Conservation (phyloP, 176 grass and related monocot genomes). For the Phragmites australis region DNA sequence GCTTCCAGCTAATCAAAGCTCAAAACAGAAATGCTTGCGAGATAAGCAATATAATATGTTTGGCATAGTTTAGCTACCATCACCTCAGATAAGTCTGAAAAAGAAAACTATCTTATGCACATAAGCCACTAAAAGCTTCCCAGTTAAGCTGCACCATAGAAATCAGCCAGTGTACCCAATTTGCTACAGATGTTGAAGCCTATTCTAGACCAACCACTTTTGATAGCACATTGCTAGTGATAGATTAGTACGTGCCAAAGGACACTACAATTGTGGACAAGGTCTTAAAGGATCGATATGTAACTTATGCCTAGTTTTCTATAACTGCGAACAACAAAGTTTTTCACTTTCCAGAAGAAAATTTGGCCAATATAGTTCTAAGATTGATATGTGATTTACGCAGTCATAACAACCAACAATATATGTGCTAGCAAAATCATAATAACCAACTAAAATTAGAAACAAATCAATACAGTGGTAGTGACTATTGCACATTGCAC, state of each 20-base stretch:
- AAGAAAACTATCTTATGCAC: not conserved
- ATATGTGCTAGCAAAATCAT: not conserved
- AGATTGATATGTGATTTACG: not conserved
- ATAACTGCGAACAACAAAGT: not conserved
- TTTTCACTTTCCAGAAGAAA: not conserved
- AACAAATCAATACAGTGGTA: not conserved
- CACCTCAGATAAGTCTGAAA: not conserved
- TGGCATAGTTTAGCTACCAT: not conserved
- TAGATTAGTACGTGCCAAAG: not conserved
- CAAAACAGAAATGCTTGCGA: conserved; percentile 6
- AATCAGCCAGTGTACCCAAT: not conserved
- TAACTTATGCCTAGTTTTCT: not conserved
- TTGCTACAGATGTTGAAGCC: conserved; percentile 7
- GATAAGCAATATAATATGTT: conserved; percentile 4
- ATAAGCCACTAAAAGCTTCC: conserved; percentile 23
- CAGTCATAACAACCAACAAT: not conserved
- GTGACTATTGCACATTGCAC: not conserved
- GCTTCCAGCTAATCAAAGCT: not conserved
- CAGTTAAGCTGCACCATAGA: conserved; percentile 1
- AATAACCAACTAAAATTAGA: not conserved
- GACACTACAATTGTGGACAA: not conserved
- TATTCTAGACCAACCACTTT: not conserved
- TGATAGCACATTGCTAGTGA: not conserved
- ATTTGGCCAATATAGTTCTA: not conserved
- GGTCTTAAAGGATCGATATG: not conserved